Percentiles rank a stretch among this genome's conserved stretches.
Evolutionary conservation across 148 eudicot genomes (phyloP).

Genomic region (Diospyros lotus): DNA sequence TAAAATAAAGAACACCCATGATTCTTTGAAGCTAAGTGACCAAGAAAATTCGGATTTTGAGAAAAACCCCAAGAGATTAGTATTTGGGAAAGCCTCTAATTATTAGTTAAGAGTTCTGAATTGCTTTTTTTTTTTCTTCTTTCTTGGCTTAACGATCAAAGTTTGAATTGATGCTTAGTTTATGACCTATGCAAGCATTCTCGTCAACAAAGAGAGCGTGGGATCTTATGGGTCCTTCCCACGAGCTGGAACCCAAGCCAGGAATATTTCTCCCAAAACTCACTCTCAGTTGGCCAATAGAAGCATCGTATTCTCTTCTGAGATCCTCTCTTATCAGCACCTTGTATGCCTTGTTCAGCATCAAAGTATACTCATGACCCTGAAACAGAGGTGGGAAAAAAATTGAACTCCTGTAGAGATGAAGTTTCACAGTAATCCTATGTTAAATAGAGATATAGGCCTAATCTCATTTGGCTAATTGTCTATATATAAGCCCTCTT

Average conservation of each 20-base stretch:
- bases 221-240: conserved; percentile 51
- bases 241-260: conserved; percentile 35
- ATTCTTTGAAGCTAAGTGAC: neutral
- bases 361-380: conserved; percentile 45
- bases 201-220: conserved; percentile 61
- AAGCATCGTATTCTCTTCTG: conserved; percentile 47
- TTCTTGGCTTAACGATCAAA: neutral
- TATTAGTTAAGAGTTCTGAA: neutral
- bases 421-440: too few relatives aligned
- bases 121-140: neutral
- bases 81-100: neutral
- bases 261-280: conserved; percentile 13
- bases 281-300: conserved; percentile 26
- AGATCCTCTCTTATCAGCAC: conserved; percentile 43
- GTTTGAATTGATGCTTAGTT: neutral
- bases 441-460: too few relatives aligned
- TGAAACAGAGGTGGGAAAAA: conserved; percentile 19
- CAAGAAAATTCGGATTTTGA: neutral
- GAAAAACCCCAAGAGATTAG: neutral
- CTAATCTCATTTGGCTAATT: too few relatives aligned
- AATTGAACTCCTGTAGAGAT: neutral
- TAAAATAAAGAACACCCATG: neutral
- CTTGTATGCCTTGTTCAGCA: conserved; percentile 52
- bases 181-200: conserved; percentile 52
- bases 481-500: too few relatives aligned